phyloP scores from a whole-genome alignment of 2,329 filamentous ascomycete species.

The Diaporthe citriasiana region DNA sequence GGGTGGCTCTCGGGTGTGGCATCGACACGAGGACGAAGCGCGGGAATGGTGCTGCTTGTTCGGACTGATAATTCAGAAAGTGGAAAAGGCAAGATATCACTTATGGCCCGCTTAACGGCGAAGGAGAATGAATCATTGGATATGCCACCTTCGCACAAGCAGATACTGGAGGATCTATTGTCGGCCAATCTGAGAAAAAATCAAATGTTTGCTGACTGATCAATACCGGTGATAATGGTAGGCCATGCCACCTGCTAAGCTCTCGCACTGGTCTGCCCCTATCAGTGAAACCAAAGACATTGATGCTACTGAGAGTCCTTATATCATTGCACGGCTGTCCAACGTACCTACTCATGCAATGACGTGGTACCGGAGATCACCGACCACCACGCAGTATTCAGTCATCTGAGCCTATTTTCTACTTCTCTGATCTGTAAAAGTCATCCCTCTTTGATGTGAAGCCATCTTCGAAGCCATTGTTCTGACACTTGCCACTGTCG shows the following conservation, averaged over 20 bases:
- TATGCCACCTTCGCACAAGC: background rate
- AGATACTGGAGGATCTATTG: background rate
- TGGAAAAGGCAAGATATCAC: background rate
- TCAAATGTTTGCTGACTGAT: background rate
- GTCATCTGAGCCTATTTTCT: background rate
- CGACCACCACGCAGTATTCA: background rate
- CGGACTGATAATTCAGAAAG: too few species aligned
- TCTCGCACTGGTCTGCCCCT: accelerated
- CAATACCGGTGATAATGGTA: background rate
- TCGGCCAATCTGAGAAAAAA: background rate
- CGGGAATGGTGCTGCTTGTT: too few species aligned
- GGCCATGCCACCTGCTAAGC: background rate
- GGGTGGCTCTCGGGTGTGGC: background rate
- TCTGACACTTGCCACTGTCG: background rate
- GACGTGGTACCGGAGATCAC: background rate
- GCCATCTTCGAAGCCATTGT: background rate
- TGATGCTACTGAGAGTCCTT: background rate
- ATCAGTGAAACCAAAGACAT: background rate
- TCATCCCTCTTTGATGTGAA: background rate
- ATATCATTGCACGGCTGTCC: background rate
- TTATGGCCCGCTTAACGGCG: background rate
- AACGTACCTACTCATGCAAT: background rate
- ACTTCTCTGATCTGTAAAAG: background rate
- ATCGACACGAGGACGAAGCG: too few species aligned
- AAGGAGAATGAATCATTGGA: background rate